These are phyloP conservation scores for Aspergillus heteromorphus DNA, from an alignment of 495 filamentous ascomycete genomes.

Conservation along the genomic window DNA sequence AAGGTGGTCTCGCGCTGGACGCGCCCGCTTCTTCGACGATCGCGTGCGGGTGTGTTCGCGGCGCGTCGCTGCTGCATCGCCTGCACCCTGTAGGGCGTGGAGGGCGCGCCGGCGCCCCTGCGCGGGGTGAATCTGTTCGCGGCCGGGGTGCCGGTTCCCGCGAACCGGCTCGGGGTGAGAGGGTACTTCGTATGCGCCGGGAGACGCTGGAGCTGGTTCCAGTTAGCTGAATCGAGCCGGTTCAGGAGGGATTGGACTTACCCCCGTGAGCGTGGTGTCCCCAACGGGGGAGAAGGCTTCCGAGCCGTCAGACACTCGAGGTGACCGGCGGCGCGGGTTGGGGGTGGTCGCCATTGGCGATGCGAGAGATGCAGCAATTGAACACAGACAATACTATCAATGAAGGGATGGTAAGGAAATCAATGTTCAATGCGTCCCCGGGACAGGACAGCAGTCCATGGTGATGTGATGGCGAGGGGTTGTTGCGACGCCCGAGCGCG, in stretches of 20 bases:
- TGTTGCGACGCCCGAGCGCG: neutral
- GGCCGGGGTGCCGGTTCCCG: constrained; percentile 29
- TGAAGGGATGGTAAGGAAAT: neutral
- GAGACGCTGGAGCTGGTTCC: constrained; percentile 32
- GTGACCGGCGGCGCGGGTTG: constrained; percentile 32
- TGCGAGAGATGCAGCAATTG: neutral
- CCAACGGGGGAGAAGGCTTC: constrained; percentile 26
- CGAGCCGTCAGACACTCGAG: constrained; percentile 19
- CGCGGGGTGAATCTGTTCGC: constrained; percentile 34
- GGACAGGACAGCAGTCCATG: neutral
- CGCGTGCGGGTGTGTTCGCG: constrained; percentile 69
- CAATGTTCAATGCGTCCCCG: neutral
- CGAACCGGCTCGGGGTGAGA: constrained; percentile 35
- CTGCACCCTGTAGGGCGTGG: constrained; percentile 69
- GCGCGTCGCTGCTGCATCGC: constrained; percentile 69
- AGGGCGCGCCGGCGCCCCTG: constrained; percentile 37
- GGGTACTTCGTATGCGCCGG: constrained; percentile 31
- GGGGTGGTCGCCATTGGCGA: constrained; percentile 32
- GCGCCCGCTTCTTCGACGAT: constrained; percentile 59
- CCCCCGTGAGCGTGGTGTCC: constrained; percentile 29
- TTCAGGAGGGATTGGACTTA: constrained; percentile 9
- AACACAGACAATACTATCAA: too few species aligned
- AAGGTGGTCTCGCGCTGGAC: constrained; percentile 72
- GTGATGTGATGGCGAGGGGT: neutral
- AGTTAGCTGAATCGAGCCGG: neutral